Base-by-base conservation (phyloP, 352 stramenopile genomes). In the Phytopythium litorale region DNA sequence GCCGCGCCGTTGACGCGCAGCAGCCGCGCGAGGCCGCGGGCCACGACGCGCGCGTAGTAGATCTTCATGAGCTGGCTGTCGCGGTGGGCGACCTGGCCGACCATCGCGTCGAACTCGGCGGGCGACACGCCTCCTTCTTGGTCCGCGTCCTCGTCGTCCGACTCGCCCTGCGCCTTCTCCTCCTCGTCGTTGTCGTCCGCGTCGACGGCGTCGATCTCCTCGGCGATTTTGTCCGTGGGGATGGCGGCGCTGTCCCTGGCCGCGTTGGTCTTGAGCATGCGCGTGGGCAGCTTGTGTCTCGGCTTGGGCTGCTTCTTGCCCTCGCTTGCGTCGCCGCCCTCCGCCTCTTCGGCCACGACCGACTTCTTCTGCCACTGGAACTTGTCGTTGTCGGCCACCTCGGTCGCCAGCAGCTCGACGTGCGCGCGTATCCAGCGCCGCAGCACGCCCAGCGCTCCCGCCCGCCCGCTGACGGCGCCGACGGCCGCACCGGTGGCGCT, bases 61-160 rank as follows among this genome's bases (percentile, higher is more conserved):
- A 91, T 63, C 45, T 81, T 77, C 82, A 91, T 89, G 12, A 91
- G 40, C 38, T 90, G 79, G 43, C 76, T 89, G 60, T 89, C 77
- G 18, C 81, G 80, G 57, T 92, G 81, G 12, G 66, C 78, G 43
- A 78, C 84, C 58, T 74, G 59, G 1, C 80, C 81, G 37, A 90
- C 87, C 18, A 89, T 66, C 43, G 74, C 65, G 35, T 87, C 77
- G 45, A 92, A 67, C 48, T 90, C 80, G 19, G 81, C 67, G 6
- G 67, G 54, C 30, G 79, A 74, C 21, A 88, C 71, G 21, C 69
- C 67, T 54, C 70, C 64, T 12, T 38, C 58, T 30, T 0, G 28
- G 38, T 9, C 51, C 54, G 18, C 38, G 18, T 11, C 51, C 35
- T 13, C 55, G 56, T 6, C 40, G 58, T 40, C 48, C 16, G 50